Conservation (phyloP, 352 stramenopile species). For the Pythium oligandrum region DNA sequence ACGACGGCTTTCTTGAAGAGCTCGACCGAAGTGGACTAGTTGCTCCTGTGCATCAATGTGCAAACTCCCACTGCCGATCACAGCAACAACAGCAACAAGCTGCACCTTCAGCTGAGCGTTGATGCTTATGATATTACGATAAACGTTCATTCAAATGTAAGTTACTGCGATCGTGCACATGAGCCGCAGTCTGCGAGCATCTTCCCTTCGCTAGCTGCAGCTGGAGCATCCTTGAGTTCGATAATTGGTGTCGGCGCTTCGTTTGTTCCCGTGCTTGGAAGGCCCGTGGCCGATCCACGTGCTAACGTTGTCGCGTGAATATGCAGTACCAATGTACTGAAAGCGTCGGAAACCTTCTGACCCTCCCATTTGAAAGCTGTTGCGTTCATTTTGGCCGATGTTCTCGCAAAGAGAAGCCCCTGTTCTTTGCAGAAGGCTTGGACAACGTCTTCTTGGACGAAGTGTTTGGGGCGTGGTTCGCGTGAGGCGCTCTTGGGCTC, state of each 20-base stretch:
- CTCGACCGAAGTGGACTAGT: conserved; percentile 39
- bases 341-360: conserved; percentile 37
- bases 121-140: too few relatives aligned
- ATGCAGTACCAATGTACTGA: conserved; percentile 50
- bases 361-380: conserved; percentile 56
- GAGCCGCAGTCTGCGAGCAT: conserved; percentile 16
- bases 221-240: conserved; percentile 5
- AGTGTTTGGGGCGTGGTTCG: conserved; percentile 18
- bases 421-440: conserved; percentile 50
- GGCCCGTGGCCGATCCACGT: conserved; percentile 8
- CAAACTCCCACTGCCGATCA: conserved; percentile 21
- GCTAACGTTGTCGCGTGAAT: conserved; percentile 49
- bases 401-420: conserved; percentile 56
- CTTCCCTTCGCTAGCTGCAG: conserved; percentile 1
- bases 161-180: conserved; percentile 18
- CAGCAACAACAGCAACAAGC: conserved; percentile 19
- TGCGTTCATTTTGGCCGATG: conserved; percentile 59
- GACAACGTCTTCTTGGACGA: conserved; percentile 42
- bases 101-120: too few relatives aligned
- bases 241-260: conserved; percentile 5
- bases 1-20: conserved; percentile 39
- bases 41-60: conserved; percentile 33
- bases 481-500: conserved; percentile 5
- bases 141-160: too few relatives aligned
- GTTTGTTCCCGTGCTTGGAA: not conserved